These are phyloP conservation scores for Candida khao-thaluensis DNA, from an alignment of 805 yeast genomes.

Conservation along the genomic window DNA sequence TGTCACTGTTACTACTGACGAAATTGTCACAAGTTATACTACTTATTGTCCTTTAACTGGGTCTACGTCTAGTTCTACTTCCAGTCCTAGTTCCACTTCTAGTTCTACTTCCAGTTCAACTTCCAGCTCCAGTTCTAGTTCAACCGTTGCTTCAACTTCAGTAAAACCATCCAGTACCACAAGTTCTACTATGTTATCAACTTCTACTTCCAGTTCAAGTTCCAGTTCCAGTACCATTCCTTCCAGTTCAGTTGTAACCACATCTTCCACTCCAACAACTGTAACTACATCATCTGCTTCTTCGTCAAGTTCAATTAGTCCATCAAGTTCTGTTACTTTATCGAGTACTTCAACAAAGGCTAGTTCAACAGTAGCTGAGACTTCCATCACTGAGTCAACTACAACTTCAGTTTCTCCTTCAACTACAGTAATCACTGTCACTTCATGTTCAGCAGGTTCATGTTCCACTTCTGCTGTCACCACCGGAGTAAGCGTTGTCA, in stretches of 20 bases:
- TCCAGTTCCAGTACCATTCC: not conserved
- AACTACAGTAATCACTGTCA: conserved; percentile 14
- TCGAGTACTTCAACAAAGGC: conserved; percentile 4
- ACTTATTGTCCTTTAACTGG: conserved; percentile 24
- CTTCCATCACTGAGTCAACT: too few relatives aligned
- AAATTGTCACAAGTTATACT: conserved; percentile 21
- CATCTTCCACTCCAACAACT: conserved; percentile 1
- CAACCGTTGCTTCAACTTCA: conserved; percentile 3
- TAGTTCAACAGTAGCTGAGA: not conserved
- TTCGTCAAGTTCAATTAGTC: not conserved
- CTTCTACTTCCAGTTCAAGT: not conserved
- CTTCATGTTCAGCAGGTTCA: conserved; percentile 17
- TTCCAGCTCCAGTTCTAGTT: not conserved
- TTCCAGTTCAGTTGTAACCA: conserved; percentile 1
- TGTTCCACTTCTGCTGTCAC: conserved; percentile 20
- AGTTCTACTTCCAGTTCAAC: not conserved
- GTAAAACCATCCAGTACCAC: not conserved
- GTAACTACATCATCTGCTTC: not conserved
- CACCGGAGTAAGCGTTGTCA: conserved; percentile 24
- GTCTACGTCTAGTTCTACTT: not conserved
- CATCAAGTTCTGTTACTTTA: not conserved
- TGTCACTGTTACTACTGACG: conserved; percentile 1
- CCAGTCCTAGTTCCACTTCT: not conserved
- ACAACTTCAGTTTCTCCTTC: too few relatives aligned
- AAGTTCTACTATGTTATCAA: not conserved